These are phyloP conservation scores for Dipodascopsis uninucleata DNA, from an alignment of 805 yeast genomes.

Conservation along the genomic window DNA sequence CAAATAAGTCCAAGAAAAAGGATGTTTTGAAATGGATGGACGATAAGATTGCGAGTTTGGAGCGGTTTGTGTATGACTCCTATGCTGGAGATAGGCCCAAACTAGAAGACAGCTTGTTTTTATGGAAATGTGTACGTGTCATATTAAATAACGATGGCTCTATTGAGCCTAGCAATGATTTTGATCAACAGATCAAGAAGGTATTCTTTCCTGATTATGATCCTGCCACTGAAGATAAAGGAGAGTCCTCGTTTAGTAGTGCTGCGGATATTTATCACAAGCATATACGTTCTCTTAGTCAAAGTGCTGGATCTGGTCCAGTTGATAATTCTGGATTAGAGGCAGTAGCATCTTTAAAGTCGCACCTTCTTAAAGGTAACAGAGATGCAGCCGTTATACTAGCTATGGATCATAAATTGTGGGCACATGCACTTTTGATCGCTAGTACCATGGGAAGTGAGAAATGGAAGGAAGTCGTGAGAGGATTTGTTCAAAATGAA, in stretches of 20 bases:
- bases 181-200: slow-evolving; percentile 16
- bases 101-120: slow-evolving; percentile 32
- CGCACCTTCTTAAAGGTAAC: slow-evolving; percentile 54
- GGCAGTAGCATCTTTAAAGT: slow-evolving; percentile 4
- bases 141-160: slow-evolving; percentile 32
- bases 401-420: slow-evolving; percentile 62
- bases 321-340: neutral
- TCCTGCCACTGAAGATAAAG: slow-evolving; percentile 13
- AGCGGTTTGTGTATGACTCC: slow-evolving; percentile 27
- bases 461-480: slow-evolving; percentile 54
- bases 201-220: slow-evolving; percentile 28
- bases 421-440: slow-evolving; percentile 72
- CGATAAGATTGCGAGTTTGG: slow-evolving; percentile 35
- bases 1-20: slow-evolving; percentile 54
- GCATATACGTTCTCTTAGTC: slow-evolving; percentile 11
- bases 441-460: slow-evolving; percentile 64
- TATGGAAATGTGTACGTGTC: slow-evolving; percentile 38
- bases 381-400: slow-evolving; percentile 60
- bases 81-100: slow-evolving; percentile 29
- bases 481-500: slow-evolving; percentile 52
- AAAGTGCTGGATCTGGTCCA: slow-evolving; percentile 5
- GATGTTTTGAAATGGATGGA: slow-evolving; percentile 70
- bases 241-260: slow-evolving; percentile 24
- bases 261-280: slow-evolving; percentile 31
- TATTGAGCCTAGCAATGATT: slow-evolving; percentile 2